These are phyloP conservation scores for Euphorbia schlechtendalii DNA, from an alignment of 441 rosid genomes.

Conservation along the genomic window DNA sequence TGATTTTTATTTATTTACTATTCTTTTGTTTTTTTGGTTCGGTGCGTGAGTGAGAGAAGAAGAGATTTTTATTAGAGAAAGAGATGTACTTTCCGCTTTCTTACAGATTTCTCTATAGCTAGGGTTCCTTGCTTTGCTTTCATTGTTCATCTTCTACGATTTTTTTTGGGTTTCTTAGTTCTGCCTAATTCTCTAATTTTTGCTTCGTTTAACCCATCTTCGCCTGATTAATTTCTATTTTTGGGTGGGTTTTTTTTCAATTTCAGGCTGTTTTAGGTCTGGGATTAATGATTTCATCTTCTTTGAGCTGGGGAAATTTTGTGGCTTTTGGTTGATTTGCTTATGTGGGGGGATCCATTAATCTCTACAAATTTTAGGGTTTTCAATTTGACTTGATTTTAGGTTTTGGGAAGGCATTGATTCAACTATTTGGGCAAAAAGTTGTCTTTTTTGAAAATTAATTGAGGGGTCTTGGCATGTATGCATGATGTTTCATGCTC, in stretches of 20 bases:
- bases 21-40: slow-evolving; percentile 18
- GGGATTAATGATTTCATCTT: slow-evolving; percentile 27
- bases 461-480: slow-evolving; percentile 44
- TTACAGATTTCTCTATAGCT: too few species aligned
- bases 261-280: slow-evolving; percentile 13
- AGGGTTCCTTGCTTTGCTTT: too few species aligned
- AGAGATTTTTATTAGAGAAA: too few species aligned
- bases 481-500: slow-evolving; percentile 89
- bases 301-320: slow-evolving; percentile 14
- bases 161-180: too few species aligned
- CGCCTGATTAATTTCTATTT: slow-evolving; percentile 21
- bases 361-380: slow-evolving; percentile 30
- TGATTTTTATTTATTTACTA: slow-evolving; percentile 19
- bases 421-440: slow-evolving; percentile 8
- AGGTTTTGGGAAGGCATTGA: slow-evolving; percentile 23
- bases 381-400: slow-evolving; percentile 19
- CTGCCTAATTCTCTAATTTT: slow-evolving; percentile 14
- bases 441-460: slow-evolving; percentile 9
- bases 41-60: slow-evolving; percentile 21
- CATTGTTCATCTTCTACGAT: too few species aligned
- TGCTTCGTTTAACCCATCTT: slow-evolving; percentile 14
- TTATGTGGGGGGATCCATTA: slow-evolving; percentile 20
- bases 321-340: slow-evolving; percentile 20
- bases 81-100: too few species aligned
- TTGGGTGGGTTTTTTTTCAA: slow-evolving; percentile 27